Evolutionary conservation across 176 grass and related monocot genomes (phyloP).

Genomic region (Raddia guianensis): DNA sequence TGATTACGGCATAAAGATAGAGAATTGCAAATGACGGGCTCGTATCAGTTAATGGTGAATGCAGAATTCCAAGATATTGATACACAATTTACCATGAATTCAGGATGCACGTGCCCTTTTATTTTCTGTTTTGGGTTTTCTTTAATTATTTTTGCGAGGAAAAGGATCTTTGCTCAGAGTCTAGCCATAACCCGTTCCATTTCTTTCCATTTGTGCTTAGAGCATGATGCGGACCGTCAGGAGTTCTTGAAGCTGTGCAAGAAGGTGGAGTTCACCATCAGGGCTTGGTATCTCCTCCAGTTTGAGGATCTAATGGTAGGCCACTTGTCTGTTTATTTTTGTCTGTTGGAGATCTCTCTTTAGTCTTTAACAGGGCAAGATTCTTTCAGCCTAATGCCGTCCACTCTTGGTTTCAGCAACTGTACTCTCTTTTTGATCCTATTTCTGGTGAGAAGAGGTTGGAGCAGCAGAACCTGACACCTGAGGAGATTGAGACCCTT

Average conservation of each 20-base stretch:
- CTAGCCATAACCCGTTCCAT: neutral
- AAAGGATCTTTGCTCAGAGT: neutral
- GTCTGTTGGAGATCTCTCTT: neutral
- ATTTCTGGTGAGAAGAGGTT: constrained; percentile 67
- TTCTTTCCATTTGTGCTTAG: constrained; percentile 27
- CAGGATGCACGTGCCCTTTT: neutral
- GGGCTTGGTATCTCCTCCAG: constrained; percentile 77
- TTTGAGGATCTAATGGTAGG: constrained; percentile 79
- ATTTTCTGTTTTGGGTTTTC: neutral
- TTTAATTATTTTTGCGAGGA: neutral
- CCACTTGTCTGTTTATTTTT: neutral
- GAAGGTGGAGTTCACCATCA: constrained; percentile 75
- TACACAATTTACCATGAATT: neutral
- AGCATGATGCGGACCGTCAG: constrained; percentile 46
- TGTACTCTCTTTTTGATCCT: constrained; percentile 80
- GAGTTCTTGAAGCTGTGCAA: constrained; percentile 85
- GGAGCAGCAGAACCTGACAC: constrained; percentile 69
- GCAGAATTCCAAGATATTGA: neutral
- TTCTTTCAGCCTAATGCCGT: neutral
- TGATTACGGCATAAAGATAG: neutral
- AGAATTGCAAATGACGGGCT: neutral
- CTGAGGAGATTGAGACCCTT: constrained; percentile 56
- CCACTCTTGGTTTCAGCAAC: constrained; percentile 58
- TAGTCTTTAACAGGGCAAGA: neutral
- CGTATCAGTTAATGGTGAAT: neutral